Evolutionary conservation across 2,329 filamentous ascomycete genomes (phyloP).

Genomic region (Elsinoe necatrix): DNA sequence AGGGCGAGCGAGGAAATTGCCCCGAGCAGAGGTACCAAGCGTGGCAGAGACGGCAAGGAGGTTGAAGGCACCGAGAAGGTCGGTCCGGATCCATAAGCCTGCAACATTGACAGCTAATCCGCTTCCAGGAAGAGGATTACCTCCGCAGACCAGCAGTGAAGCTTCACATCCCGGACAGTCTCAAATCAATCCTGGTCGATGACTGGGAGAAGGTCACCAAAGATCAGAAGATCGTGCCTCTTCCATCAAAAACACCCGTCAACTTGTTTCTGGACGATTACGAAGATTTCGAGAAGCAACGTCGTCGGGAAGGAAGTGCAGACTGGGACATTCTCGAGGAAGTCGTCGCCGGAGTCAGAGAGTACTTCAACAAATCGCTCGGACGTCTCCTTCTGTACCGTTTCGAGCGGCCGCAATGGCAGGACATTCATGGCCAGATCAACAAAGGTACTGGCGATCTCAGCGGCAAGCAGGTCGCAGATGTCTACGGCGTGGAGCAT

Average conservation of each 20-base stretch:
- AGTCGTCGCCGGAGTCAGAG: conserved; percentile 72
- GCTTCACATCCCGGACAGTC: conserved; percentile 73
- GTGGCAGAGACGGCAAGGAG: conserved; percentile 52
- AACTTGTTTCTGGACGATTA: conserved; percentile 75
- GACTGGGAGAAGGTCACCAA: conserved; percentile 99
- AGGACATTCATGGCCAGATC: conserved; percentile 65
- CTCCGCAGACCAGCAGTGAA: conserved; percentile 76
- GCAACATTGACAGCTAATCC: not conserved
- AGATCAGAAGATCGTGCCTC: conserved; percentile 76
- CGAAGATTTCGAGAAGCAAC: conserved; percentile 60
- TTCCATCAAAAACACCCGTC: conserved; percentile 71
- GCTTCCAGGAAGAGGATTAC: conserved; percentile 73
- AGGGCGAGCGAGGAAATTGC: conserved; percentile 68
- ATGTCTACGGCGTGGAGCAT: conserved; percentile 91
- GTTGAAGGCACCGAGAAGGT: conserved; percentile 72
- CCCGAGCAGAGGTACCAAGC: conserved; percentile 60
- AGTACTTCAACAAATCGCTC: conserved; percentile 89
- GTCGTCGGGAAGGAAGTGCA: conserved; percentile 56
- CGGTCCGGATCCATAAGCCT: too few relatives aligned
- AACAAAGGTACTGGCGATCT: conserved; percentile 51
- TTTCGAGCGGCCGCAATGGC: conserved; percentile 85
- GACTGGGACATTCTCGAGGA: conserved; percentile 84
- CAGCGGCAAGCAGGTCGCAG: conserved; percentile 61
- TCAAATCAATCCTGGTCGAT: conserved; percentile 89
- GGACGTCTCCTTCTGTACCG: conserved; percentile 87